A percentile compares a stretch with the other conserved stretches of the same genome.
Conservation (phyloP, 192 early-diverging fungal genomes). For the Mortierella antarctica region DNA sequence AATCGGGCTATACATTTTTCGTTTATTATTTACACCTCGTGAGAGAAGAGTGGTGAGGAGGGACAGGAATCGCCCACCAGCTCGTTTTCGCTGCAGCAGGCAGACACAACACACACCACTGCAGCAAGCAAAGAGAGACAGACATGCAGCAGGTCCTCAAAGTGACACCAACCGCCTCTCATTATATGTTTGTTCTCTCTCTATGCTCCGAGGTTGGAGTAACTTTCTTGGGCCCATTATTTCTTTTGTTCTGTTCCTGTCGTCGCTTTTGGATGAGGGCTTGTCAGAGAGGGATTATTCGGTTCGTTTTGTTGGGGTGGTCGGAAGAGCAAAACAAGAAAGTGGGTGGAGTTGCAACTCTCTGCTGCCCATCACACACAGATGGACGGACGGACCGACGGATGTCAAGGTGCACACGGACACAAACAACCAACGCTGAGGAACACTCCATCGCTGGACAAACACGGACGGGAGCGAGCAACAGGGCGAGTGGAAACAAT, state of each 20-base stretch:
- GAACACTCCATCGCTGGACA: background rate
- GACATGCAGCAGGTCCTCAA: background rate
- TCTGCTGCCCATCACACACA: background rate
- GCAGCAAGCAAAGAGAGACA: background rate
- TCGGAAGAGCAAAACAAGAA: constrained; percentile 18
- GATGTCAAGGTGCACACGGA: constrained; percentile 1
- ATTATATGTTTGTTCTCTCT: background rate
- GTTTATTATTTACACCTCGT: constrained; percentile 28
- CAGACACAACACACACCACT: background rate
- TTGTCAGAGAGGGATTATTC: background rate
- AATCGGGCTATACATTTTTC: background rate
- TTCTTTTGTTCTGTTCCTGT: background rate
- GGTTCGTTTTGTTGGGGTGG: constrained; percentile 32
- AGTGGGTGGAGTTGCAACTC: constrained; percentile 20
- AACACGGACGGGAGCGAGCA: background rate
- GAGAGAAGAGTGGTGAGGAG: background rate
- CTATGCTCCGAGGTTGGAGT: background rate
- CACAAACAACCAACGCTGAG: background rate
- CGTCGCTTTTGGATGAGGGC: background rate
- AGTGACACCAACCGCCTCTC: constrained; percentile 15
- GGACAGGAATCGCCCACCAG: background rate
- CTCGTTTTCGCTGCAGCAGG: background rate
- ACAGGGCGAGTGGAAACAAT: background rate
- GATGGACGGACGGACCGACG: too few relatives aligned
- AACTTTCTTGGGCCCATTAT: background rate